A percentile compares a stretch with the other conserved stretches of the same genome.
Conservation (phyloP, 139 green algal species). For the Chlamydomonas incerta region DNA sequence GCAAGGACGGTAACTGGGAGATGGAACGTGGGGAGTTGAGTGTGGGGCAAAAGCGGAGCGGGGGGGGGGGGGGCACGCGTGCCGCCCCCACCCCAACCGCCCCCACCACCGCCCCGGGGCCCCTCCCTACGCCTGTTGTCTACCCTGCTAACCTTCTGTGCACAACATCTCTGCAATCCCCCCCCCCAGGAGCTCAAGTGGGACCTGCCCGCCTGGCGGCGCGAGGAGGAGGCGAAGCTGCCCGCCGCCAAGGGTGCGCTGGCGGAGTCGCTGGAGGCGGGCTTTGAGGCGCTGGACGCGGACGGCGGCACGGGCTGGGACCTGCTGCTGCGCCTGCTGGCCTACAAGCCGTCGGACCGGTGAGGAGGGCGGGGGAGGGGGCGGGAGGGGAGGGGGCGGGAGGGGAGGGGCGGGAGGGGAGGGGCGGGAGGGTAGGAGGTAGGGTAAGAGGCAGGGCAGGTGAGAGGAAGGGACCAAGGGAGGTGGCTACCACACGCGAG, state of each 20-base stretch:
- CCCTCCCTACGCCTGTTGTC: too few relatives aligned
- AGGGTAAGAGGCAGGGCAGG: too few relatives aligned
- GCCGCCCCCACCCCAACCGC: too few relatives aligned
- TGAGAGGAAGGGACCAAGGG: too few relatives aligned
- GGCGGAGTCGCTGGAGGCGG: slow-evolving; percentile 68
- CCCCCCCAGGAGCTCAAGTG: slow-evolving; percentile 58
- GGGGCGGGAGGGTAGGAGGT: neutral
- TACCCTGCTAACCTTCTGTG: neutral
- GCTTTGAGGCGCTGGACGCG: slow-evolving; percentile 82
- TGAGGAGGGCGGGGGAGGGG: neutral
- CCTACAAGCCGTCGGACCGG: slow-evolving; percentile 52
- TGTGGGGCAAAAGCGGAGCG: too few relatives aligned
- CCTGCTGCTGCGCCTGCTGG: slow-evolving; percentile 64
- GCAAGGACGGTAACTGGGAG: too few relatives aligned
- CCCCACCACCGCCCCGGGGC: too few relatives aligned
- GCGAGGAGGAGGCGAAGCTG: slow-evolving; percentile 63
- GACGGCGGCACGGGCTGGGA: slow-evolving; percentile 79
- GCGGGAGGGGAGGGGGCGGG: neutral
- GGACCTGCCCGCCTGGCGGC: slow-evolving; percentile 62
- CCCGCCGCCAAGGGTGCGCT: slow-evolving; percentile 21
- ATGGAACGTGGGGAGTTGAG: too few relatives aligned
- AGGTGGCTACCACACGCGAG: too few relatives aligned
- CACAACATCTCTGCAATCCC: neutral
- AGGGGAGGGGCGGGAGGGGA: neutral
- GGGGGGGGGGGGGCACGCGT: too few relatives aligned